A percentile compares a stretch with the other conserved stretches of the same genome.
phyloP scores from a whole-genome alignment of 805 yeast species.

The Priceomyces castillae region DNA sequence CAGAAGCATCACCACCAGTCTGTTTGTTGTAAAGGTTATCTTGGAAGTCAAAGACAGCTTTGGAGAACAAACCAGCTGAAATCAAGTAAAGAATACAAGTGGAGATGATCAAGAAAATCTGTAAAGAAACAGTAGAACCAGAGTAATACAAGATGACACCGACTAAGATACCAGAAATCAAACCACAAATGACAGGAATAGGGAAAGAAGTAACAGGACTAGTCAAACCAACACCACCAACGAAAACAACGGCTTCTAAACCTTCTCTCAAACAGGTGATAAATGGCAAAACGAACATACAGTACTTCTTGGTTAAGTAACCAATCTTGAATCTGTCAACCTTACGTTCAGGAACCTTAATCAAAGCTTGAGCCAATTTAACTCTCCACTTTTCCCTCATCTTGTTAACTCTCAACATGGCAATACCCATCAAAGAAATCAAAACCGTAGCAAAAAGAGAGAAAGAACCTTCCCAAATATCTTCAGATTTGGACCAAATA shows the following conservation, averaged over 20 bases:
- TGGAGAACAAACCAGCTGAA: constrained; percentile 88
- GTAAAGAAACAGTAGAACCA: constrained; percentile 81
- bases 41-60: constrained; percentile 91
- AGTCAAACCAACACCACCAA: constrained; percentile 43
- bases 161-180: constrained; percentile 69
- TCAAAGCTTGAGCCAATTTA: constrained; percentile 82
- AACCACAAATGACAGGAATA: constrained; percentile 85
- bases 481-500: constrained; percentile 85
- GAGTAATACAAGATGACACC: constrained; percentile 76
- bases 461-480: constrained; percentile 95
- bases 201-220: constrained; percentile 67
- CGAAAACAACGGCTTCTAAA: constrained; percentile 50
- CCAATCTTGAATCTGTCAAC: constrained; percentile 45
- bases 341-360: constrained; percentile 52
- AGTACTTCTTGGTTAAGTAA: constrained; percentile 57
- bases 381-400: constrained; percentile 97
- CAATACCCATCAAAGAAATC: constrained; percentile 93
- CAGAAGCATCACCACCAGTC: constrained; percentile 95
- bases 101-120: constrained; percentile 79
- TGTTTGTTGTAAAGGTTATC: constrained; percentile 55
- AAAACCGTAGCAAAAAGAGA: constrained; percentile 85
- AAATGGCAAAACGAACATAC: constrained; percentile 87
- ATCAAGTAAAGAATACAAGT: constrained; percentile 87
- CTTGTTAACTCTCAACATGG: constrained; percentile 92
- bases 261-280: constrained; percentile 95